phyloP scores from a whole-genome alignment of 2,329 filamentous ascomycete genomes.

The Fonsecaea multimorphosa region DNA sequence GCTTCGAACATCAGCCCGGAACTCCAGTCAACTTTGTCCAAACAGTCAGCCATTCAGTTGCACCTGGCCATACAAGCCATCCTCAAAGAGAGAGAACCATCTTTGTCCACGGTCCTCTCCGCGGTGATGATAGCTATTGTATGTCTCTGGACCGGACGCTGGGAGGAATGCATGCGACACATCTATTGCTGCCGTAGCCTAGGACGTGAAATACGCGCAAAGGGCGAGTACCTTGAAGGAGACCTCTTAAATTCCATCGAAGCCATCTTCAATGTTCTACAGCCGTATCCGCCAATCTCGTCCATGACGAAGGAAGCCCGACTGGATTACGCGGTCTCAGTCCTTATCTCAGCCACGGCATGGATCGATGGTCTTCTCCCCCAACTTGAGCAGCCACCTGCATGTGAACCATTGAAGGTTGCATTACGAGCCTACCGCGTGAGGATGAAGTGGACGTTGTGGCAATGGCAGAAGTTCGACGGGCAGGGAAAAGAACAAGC shows the following conservation, averaged over 20 bases:
- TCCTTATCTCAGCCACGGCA: not conserved
- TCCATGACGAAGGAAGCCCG: not conserved
- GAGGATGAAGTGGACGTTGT: not conserved
- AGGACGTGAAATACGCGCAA: not conserved
- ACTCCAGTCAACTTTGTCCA: not conserved
- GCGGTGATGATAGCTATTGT: constrained; percentile 1
- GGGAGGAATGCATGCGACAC: constrained; percentile 6
- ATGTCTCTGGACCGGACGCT: constrained; percentile 1
- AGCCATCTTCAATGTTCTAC: not conserved
- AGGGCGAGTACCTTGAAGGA: not conserved
- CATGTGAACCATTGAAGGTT: not conserved
- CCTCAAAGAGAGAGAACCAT: constrained; percentile 5
- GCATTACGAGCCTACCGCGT: not conserved
- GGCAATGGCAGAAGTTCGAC: not conserved
- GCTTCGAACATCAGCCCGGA: not conserved
- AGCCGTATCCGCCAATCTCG: not conserved
- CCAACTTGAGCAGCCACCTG: not conserved
- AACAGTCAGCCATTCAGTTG: not conserved
- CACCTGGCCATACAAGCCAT: constrained; percentile 7
- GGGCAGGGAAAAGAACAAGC: not conserved
- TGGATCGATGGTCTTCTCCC: not conserved
- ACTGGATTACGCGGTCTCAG: not conserved
- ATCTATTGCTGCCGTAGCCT: not conserved
- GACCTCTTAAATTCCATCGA: not conserved
- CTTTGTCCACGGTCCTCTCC: not conserved